A percentile compares a stretch with the other conserved stretches of the same genome.
Evolutionary conservation across 192 early-diverging fungal species (phyloP).

Genomic region (Entomortierella chlamydospora): DNA sequence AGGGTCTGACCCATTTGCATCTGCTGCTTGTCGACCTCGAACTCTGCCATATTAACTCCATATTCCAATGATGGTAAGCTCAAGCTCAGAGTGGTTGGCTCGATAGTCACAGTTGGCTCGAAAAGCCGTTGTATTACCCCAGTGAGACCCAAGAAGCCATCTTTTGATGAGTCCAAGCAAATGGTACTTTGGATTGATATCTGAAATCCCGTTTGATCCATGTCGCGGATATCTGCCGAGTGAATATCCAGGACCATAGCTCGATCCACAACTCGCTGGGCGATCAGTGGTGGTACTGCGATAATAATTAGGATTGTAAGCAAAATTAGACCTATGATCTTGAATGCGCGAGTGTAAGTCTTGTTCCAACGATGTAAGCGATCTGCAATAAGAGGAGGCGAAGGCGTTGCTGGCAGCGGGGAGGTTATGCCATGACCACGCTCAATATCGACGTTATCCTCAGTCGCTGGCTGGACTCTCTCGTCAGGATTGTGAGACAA

Average conservation of each 20-base stretch:
- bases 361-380: constrained; percentile 19
- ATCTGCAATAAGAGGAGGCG: not conserved
- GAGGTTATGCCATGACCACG: not conserved
- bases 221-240: constrained; percentile 27
- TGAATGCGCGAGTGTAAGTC: constrained; percentile 7
- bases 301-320: constrained; percentile 7
- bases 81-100: constrained; percentile 19
- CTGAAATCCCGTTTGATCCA: constrained; percentile 50
- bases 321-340: constrained; percentile 5
- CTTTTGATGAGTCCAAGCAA: constrained; percentile 20
- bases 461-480: not conserved
- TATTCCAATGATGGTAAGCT: constrained; percentile 4
- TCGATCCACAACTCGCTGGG: constrained; percentile 40
- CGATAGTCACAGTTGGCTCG: constrained; percentile 29
- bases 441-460: constrained; percentile 6
- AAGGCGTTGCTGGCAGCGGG: not conserved
- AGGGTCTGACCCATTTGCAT: constrained; percentile 25
- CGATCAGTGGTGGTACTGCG: constrained; percentile 8
- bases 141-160: constrained; percentile 39
- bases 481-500: constrained; percentile 2
- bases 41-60: constrained; percentile 31
- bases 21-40: constrained; percentile 32
- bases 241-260: constrained; percentile 45
- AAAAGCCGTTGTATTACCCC: constrained; percentile 5
- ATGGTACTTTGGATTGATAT: constrained; percentile 29